Base-by-base conservation (phyloP, 2,329 filamentous ascomycete species). In the Calycina herbarum region DNA sequence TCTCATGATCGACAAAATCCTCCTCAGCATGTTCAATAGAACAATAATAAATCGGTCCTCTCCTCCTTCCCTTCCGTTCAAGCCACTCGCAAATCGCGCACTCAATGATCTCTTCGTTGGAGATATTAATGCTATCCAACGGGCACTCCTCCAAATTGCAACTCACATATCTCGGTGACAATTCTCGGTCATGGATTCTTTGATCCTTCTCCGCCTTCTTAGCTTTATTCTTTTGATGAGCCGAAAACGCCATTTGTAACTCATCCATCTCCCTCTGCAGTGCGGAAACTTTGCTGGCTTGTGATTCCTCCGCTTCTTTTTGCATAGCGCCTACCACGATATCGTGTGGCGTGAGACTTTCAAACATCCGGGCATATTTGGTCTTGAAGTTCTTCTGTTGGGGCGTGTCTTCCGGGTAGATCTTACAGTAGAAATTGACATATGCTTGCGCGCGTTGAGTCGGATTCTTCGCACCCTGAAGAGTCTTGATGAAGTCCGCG, bases 61-160 rank as follows among this genome's bases (percentile, higher is more conserved):
- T 68, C 33, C 66, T 57, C 11, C 65, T 64, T 29, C 69, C 68
- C 59, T 72, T 69, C 8, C 61, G 45, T 31, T 66, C 66, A 42
- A 75, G 54, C 74, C 74, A 75, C 11, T 73, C 72, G 42, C 74
- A 75, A 27, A 75, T 57, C 6, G 69, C 70, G 69, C 74, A 75
- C 48, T 75, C 69, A 20, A 72, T 63, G 4, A 66, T 67, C 20
- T 71, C 70, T 5, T 70, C 69, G 11, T 40, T 59, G 8, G 48
- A 48, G 11, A 75, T 27, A 62, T 74, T 69, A 1, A 74, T 60
- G 20, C 48, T 54, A n/a, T 72, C 68, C 8, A 62, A 61, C 3
- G 64, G 64, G 66, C 74, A 75, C 0, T 64, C 64, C 11, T 68
- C 64, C 13, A 72, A 63, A 38, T 64, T 63, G 61, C 74, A 75